phyloP scores from a whole-genome alignment of 306 rosid genomes.

The Luffa acutangula region DNA sequence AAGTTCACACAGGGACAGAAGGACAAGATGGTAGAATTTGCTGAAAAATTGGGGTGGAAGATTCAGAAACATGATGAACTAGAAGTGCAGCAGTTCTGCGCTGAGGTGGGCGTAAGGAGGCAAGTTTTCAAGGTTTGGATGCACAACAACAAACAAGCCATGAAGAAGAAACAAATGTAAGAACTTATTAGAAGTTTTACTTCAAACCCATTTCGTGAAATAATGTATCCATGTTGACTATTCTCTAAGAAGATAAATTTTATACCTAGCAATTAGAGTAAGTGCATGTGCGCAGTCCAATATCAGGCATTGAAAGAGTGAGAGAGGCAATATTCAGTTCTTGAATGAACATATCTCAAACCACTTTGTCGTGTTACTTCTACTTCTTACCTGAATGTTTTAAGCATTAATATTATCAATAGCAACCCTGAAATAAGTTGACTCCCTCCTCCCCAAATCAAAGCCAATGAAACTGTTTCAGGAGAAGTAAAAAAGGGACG shows the following conservation, averaged over 20 bases:
- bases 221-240: neutral
- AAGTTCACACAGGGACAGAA: slow-evolving; percentile 66
- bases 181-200: neutral
- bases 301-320: neutral
- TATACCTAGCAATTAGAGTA: neutral
- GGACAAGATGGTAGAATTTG: slow-evolving; percentile 79
- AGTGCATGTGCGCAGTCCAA: neutral
- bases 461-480: neutral
- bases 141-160: slow-evolving; percentile 87
- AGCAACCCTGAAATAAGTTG: neutral
- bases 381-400: neutral
- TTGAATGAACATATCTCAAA: neutral
- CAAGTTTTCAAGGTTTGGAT: slow-evolving; percentile 95
- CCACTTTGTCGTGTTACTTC: neutral
- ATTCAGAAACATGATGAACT: slow-evolving; percentile 86
- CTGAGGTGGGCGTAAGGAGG: slow-evolving; percentile 54
- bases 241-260: neutral
- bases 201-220: slow-evolving; percentile 4
- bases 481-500: neutral
- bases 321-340: neutral
- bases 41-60: slow-evolving; percentile 79
- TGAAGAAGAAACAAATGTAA: slow-evolving; percentile 42
- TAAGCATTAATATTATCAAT: neutral
- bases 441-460: neutral
- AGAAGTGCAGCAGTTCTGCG: slow-evolving; percentile 71